These are phyloP conservation scores for Thinopyrum elongatum DNA, from an alignment of 176 grass and related monocot genomes.

Conservation along the genomic window DNA sequence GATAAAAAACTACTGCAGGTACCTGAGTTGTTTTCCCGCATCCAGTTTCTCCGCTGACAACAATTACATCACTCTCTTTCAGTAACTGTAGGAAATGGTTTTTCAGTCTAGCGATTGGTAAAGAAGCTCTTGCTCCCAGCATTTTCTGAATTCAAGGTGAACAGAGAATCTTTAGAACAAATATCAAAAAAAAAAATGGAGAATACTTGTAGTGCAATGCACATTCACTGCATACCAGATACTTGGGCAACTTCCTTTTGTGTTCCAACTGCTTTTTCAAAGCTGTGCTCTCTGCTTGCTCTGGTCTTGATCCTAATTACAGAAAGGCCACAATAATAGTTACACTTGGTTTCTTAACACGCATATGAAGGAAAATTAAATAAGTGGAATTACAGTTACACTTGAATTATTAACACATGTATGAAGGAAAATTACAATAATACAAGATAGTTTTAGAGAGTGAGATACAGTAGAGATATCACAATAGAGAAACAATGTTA, in stretches of 20 bases:
- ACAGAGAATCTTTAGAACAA: constrained; percentile 15
- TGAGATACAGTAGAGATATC: neutral
- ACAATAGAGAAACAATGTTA: neutral
- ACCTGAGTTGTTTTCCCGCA: constrained; percentile 99
- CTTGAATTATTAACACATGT: constrained; percentile 10
- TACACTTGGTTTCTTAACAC: constrained; percentile 13
- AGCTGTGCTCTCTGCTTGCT: constrained; percentile 52
- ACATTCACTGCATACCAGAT: constrained; percentile 55
- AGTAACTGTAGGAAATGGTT: constrained; percentile 68
- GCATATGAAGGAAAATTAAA: constrained; percentile 22
- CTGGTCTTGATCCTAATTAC: constrained; percentile 41
- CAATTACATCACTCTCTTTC: constrained; percentile 79
- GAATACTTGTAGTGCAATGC: constrained; percentile 1
- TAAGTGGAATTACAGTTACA: neutral
- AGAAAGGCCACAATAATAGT: constrained; percentile 19
- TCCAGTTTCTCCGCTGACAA: constrained; percentile 96
- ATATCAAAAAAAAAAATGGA: neutral
- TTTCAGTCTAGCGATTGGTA: constrained; percentile 81
- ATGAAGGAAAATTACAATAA: constrained; percentile 20
- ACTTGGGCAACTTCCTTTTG: constrained; percentile 70
- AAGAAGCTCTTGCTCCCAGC: constrained; percentile 79
- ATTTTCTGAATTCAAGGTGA: constrained; percentile 77
- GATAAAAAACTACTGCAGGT: constrained; percentile 23
- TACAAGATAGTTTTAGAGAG: neutral
- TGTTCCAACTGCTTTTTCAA: constrained; percentile 67